These are phyloP conservation scores for Prinsepia uniflora DNA, from an alignment of 306 rosid genomes.

Conservation along the genomic window DNA sequence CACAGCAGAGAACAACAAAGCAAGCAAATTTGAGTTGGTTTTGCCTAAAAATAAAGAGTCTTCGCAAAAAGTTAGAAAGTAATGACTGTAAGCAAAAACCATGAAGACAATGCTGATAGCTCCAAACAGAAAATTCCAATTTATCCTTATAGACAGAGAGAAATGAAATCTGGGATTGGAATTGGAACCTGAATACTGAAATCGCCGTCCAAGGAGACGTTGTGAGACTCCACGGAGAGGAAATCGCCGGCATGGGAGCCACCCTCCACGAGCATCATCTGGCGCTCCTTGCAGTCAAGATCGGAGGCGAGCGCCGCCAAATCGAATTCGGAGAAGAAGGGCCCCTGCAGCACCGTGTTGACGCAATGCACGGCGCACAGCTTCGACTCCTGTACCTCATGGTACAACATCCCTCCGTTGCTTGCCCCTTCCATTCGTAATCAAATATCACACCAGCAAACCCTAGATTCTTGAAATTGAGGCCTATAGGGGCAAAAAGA, in stretches of 20 bases:
- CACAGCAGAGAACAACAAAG: not conserved
- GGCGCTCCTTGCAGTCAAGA: conserved; percentile 84
- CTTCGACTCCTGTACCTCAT: conserved; percentile 97
- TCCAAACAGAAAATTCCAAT: conserved; percentile 3
- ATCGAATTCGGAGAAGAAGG: conserved; percentile 93
- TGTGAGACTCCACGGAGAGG: conserved; percentile 76
- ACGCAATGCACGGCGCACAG: conserved; percentile 97
- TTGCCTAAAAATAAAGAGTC: not conserved
- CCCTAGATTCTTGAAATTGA: conserved; percentile 31
- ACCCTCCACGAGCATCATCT: conserved; percentile 58
- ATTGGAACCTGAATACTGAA: conserved; percentile 86
- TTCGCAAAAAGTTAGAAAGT: not conserved
- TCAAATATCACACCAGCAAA: conserved; percentile 1
- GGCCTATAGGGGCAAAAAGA: no score
- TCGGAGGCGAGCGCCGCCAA: conserved; percentile 95
- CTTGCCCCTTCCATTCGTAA: conserved; percentile 70
- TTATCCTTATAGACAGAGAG: not conserved
- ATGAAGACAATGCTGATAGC: not conserved
- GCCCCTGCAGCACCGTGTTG: conserved; percentile 86
- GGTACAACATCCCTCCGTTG: conserved; percentile 98
- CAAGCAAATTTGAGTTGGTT: not conserved
- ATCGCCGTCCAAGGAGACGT: conserved; percentile 93
- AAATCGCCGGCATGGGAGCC: conserved; percentile 60
- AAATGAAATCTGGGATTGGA: not conserved
- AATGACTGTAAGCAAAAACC: not conserved